These are phyloP conservation scores for Suillus subluteus DNA, from an alignment of 768 basidiomycete genomes.

Conservation along the genomic window DNA sequence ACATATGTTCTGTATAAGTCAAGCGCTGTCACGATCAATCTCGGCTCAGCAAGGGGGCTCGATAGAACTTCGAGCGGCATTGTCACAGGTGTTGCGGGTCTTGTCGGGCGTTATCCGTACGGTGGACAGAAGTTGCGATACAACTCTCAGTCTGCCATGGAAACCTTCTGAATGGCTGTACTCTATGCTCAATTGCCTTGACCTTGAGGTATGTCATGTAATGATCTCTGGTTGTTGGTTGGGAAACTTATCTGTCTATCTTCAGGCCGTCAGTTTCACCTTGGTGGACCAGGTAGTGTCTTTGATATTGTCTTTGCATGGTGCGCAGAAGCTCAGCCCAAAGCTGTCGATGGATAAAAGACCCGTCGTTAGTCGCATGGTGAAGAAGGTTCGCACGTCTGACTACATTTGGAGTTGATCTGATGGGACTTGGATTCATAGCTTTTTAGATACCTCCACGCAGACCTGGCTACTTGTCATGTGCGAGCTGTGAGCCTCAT, in stretches of 20 bases:
- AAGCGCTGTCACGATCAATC: slow-evolving; percentile 45
- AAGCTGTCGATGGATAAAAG: slow-evolving; percentile 58
- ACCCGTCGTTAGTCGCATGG: slow-evolving; percentile 58
- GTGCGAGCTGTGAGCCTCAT: slow-evolving; percentile 79
- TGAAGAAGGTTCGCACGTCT: slow-evolving; percentile 45
- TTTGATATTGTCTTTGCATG: slow-evolving; percentile 58
- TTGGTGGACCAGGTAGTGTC: slow-evolving; percentile 66
- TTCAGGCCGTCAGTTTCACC: slow-evolving; percentile 65
- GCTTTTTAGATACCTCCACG: slow-evolving; percentile 75
- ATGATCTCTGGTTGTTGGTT: slow-evolving; percentile 14
- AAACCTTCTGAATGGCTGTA: slow-evolving; percentile 66
- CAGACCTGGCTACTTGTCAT: slow-evolving; percentile 73
- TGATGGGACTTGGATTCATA: slow-evolving; percentile 33
- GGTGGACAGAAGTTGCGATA: slow-evolving; percentile 37
- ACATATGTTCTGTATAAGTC: slow-evolving; percentile 51
- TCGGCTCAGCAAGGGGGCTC: slow-evolving; percentile 35
- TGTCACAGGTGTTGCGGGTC: slow-evolving; percentile 54
- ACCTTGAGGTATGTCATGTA: slow-evolving; percentile 51
- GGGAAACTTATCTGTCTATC: slow-evolving; percentile 18
- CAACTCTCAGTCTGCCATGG: slow-evolving; percentile 53
- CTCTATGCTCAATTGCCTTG: slow-evolving; percentile 53
- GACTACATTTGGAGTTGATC: background rate
- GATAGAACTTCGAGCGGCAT: slow-evolving; percentile 48
- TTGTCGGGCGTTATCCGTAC: slow-evolving; percentile 53
- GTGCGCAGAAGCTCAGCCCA: slow-evolving; percentile 53